Evolutionary conservation across 2,329 filamentous ascomycete species (phyloP), one percentile per base, ranked within the genome.

Genomic region (Didymella pinodella): DNA sequence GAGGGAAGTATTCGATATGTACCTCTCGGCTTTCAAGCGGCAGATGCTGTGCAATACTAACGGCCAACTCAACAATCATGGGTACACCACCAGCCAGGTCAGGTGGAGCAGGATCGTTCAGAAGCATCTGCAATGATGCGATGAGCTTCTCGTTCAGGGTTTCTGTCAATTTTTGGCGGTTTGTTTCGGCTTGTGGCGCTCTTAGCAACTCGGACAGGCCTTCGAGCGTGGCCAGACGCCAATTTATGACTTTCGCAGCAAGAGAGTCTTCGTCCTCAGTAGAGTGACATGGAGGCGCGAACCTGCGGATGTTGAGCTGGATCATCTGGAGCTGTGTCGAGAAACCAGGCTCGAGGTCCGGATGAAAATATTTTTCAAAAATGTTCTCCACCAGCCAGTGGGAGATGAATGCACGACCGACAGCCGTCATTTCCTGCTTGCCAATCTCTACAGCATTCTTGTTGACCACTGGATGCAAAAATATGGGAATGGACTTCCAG

Each of bases 401-500:
- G 28, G 91, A 91, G 67, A 99, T 93, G 64, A 93, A 88, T 12
- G 94, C 93, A 53, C 94, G 88, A 16, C 95, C 95, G 25, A 96
- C 90, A 5, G 93, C 93, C 7, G 93, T 98, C 95, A 99, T 99
- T 78, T 99, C 95, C 76, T 97, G 93, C 73, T 93, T 96, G 61
- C 93, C 95, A 10, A 90, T 92, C 69, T 89, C 86, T 53, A 96
- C 84, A 0, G 93, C 94, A 69, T 96, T 93, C 51, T 90, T 84
- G 75, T 94, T 97, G 65, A 96, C 91, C 54, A 88, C 91, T 25
- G 84, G 84, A 54, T 88, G 85, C 44, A 99, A 82, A 92, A 93
- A 98, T 6, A 83, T 75, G 0, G 95, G 95, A 54, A 98, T 84
- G 32, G 83, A 82, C 62, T 87, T 87, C 95, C 95, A 99, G 73